These are phyloP conservation scores for Naganishia sp. DNA, from an alignment of 1,284 basidiomycete species.

Conservation along the genomic window DNA sequence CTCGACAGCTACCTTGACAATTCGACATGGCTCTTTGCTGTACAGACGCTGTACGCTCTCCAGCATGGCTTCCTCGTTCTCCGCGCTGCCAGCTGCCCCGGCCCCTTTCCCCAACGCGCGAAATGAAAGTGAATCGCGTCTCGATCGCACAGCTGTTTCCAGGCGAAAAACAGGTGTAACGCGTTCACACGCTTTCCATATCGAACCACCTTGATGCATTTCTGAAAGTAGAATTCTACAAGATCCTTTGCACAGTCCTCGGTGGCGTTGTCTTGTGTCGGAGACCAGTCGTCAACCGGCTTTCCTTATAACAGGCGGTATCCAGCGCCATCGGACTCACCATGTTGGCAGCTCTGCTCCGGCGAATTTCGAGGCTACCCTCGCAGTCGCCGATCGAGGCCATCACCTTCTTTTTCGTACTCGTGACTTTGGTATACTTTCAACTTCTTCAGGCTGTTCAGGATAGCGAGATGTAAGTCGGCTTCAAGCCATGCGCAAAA, in stretches of 20 bases:
- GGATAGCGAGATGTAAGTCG: constrained; percentile 55
- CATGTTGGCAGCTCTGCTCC: constrained; percentile 24
- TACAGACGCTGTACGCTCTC: too few species aligned
- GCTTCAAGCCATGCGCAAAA: not conserved
- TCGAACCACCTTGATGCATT: not conserved
- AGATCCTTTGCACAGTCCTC: not conserved
- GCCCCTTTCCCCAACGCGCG: not conserved
- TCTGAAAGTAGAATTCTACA: not conserved
- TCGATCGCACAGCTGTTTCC: not conserved
- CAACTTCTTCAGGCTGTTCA: constrained; percentile 84
- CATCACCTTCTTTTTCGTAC: constrained; percentile 80
- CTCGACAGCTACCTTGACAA: too few species aligned
- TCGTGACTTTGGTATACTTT: constrained; percentile 88
- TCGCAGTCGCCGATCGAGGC: constrained; percentile 65
- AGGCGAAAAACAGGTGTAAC: constrained; percentile 8
- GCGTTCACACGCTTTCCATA: not conserved
- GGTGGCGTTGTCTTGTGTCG: constrained; percentile 4
- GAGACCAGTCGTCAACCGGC: constrained; percentile 23
- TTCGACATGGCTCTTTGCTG: too few species aligned
- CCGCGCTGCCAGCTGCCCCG: too few species aligned
- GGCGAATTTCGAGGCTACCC: constrained; percentile 24
- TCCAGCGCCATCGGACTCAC: not conserved
- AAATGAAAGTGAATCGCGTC: not conserved
- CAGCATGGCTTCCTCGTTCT: too few species aligned
- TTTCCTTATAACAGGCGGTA: constrained; percentile 4